Evolutionary conservation across 108 stramenopile species (phyloP).

Genomic region (Skeletonema grethae): DNA sequence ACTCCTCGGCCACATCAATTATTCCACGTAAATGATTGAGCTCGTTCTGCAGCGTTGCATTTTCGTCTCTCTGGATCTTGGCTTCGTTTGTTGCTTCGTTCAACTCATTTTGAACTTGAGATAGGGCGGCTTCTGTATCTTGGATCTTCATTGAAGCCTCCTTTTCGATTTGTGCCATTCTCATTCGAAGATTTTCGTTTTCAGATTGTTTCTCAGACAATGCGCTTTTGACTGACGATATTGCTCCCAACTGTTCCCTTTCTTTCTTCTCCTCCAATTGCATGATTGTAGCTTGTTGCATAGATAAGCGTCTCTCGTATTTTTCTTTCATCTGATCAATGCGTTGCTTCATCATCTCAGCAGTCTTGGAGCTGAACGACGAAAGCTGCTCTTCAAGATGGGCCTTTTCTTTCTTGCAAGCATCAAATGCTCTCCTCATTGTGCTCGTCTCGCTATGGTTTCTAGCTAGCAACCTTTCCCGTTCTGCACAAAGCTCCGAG

Average conservation of each 20-base stretch:
- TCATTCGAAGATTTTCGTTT: conserved; percentile 18
- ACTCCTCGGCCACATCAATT: conserved; percentile 47
- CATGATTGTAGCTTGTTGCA: neutral
- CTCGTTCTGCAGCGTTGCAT: conserved; percentile 31
- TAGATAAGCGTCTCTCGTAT: conserved; percentile 13
- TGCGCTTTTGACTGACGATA: conserved; percentile 13
- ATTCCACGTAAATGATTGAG: conserved; percentile 38
- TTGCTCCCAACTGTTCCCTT: neutral
- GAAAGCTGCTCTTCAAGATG: conserved; percentile 26
- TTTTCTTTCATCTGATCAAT: conserved; percentile 25
- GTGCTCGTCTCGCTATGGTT: neutral
- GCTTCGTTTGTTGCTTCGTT: conserved; percentile 17
- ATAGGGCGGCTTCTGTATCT: conserved; percentile 18
- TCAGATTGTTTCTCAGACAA: conserved; percentile 20
- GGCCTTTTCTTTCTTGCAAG: conserved; percentile 21
- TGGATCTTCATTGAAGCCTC: conserved; percentile 28
- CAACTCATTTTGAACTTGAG: conserved; percentile 21
- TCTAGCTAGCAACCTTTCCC: neutral
- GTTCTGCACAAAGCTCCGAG: neutral
- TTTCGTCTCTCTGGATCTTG: conserved; percentile 28
- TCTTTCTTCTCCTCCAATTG: conserved; percentile 18
- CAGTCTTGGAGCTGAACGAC: conserved; percentile 22
- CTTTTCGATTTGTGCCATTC: conserved; percentile 38
- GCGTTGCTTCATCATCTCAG: conserved; percentile 38
- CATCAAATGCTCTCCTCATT: neutral